A percentile compares a stretch with the other conserved stretches of the same genome.
Evolutionary conservation across 2,329 filamentous ascomycete genomes (phyloP).

Genomic region (Cercospora zeae-maydis): DNA sequence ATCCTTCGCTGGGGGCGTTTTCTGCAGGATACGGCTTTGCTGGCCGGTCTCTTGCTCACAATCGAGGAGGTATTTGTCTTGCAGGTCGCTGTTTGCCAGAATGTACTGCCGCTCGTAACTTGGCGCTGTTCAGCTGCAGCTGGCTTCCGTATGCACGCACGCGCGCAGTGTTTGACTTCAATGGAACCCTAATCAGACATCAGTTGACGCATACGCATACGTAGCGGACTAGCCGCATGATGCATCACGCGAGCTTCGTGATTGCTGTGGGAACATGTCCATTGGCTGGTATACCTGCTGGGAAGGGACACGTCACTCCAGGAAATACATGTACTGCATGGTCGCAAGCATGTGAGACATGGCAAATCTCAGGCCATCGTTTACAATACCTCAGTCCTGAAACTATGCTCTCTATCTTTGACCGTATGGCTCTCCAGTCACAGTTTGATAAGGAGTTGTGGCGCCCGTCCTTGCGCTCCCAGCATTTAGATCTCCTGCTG

Average conservation of each 20-base stretch:
- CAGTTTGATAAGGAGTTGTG: constrained; percentile 45
- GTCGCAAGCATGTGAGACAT: background rate
- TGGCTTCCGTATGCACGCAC: background rate
- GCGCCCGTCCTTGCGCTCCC: constrained; percentile 32
- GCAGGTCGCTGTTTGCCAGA: background rate
- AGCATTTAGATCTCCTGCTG: constrained; percentile 40
- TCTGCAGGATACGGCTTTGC: too few species aligned
- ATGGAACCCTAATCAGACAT: background rate
- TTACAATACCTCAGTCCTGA: constrained; percentile 5
- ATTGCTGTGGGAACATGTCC: too few species aligned
- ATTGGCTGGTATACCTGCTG: too few species aligned
- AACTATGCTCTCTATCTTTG: constrained; percentile 51
- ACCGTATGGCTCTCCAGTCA: constrained; percentile 57
- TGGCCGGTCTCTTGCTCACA: too few species aligned
- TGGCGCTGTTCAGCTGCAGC: background rate
- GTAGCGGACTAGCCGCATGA: too few species aligned
- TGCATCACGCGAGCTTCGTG: too few species aligned
- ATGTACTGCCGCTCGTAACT: background rate
- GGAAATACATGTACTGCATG: background rate
- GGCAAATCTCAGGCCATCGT: background rate
- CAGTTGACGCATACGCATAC: too few species aligned
- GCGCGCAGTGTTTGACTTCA: background rate
- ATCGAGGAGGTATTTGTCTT: background rate
- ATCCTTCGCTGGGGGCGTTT: too few species aligned
- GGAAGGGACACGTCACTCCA: background rate